phyloP scores from a whole-genome alignment of 2,329 filamentous ascomycete species.

The Gaeumannomyces tritici region DNA sequence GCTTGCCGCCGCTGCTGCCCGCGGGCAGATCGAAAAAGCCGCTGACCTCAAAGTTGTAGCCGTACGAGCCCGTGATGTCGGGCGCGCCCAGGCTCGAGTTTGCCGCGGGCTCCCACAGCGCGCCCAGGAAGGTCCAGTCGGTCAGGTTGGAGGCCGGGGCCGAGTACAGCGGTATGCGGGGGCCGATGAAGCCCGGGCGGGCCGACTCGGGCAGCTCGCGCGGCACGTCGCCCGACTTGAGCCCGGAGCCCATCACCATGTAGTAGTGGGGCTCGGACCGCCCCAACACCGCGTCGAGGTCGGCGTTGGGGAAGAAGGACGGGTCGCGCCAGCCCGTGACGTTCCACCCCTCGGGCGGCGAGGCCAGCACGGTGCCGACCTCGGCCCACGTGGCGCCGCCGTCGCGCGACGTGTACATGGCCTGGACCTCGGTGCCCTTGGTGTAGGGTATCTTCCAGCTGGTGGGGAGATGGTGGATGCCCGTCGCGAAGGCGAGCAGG shows the following conservation, averaged over 20 bases:
- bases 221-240: background rate
- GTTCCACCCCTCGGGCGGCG: conserved; percentile 1
- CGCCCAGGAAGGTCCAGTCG: conserved; percentile 1
- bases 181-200: conserved; percentile 1
- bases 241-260: background rate
- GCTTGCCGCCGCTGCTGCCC: background rate
- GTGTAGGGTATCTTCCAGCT: background rate
- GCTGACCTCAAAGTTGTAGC: conserved; percentile 4
- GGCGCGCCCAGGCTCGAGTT: background rate
- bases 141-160: conserved; percentile 1
- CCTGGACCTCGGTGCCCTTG: background rate
- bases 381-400: background rate
- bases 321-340: conserved; percentile 1
- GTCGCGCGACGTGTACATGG: background rate
- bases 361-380: background rate
- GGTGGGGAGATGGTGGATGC: background rate
- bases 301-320: background rate
- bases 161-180: background rate
- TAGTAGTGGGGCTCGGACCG: background rate
- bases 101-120: background rate
- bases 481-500: background rate
- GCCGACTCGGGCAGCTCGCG: background rate
- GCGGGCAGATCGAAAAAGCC: background rate
- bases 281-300: background rate
- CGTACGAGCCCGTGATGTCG: conserved; percentile 1